Percentiles rank a stretch among this genome's conserved stretches.
Conservation (phyloP, 495 filamentous ascomycete genomes). For the Penicillium samsonianum region DNA sequence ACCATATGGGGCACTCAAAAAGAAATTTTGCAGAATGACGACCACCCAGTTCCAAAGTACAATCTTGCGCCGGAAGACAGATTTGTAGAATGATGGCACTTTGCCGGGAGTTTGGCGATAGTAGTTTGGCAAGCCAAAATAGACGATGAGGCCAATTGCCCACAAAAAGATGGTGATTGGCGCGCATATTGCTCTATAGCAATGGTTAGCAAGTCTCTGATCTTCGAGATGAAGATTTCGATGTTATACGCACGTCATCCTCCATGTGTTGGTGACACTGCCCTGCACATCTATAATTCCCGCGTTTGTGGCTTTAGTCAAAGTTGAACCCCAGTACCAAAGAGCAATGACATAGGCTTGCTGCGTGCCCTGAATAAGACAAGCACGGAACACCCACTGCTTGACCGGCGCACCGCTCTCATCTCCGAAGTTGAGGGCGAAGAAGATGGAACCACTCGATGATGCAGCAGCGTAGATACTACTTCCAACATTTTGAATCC, state of each 20-base stretch:
- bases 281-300: constrained; percentile 37
- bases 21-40: constrained; percentile 52
- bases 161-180: constrained; percentile 47
- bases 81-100: constrained; percentile 59
- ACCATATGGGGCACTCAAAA: constrained; percentile 51
- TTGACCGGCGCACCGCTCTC: constrained; percentile 51
- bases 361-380: constrained; percentile 53
- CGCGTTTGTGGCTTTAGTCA: constrained; percentile 39
- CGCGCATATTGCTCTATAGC: constrained; percentile 40
- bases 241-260: constrained; percentile 43
- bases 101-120: constrained; percentile 64
- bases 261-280: constrained; percentile 46
- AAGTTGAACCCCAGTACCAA: constrained; percentile 54
- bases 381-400: constrained; percentile 55
- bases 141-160: constrained; percentile 43
- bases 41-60: constrained; percentile 53
- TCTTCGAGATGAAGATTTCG: neutral
- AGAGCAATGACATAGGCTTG: constrained; percentile 53
- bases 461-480: constrained; percentile 52
- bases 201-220: constrained; percentile 16
- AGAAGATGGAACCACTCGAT: constrained; percentile 52
- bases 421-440: constrained; percentile 54
- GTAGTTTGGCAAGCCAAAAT: constrained; percentile 50
- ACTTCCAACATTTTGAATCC: constrained; percentile 53
- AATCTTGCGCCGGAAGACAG: constrained; percentile 50